A percentile compares a stretch with the other conserved stretches of the same genome.
Evolutionary conservation across 805 yeast species (phyloP).

Genomic region (Pichia cabralensis): DNA sequence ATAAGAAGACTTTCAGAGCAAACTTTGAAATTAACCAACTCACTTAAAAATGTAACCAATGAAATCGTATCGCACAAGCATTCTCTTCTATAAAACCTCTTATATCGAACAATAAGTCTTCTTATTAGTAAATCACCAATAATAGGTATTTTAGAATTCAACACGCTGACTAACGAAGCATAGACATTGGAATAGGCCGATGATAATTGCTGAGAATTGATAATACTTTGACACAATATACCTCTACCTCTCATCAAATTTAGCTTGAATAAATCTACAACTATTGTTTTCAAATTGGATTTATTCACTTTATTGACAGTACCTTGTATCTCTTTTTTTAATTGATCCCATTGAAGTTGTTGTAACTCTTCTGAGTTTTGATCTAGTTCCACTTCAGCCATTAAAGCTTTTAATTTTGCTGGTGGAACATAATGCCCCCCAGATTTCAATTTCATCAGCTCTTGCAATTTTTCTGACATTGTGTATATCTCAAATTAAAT

Average conservation of each 20-base stretch:
- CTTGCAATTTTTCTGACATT: conserved; percentile 23
- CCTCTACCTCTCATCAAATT: conserved; percentile 59
- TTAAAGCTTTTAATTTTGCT: conserved; percentile 35
- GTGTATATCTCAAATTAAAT: too few species aligned
- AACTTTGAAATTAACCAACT: conserved; percentile 57
- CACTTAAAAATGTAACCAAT: too few species aligned
- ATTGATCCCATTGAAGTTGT: conserved; percentile 44
- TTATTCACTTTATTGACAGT: conserved; percentile 36
- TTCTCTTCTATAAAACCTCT: conserved; percentile 38
- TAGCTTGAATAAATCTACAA: conserved; percentile 39
- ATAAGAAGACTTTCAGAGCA: conserved; percentile 41
- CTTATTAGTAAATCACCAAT: conserved; percentile 49
- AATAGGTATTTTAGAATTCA: conserved; percentile 61
- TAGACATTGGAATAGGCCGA: conserved; percentile 34
- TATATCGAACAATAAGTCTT: conserved; percentile 50
- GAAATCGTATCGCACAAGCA: too few species aligned
- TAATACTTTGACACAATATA: conserved; percentile 43
- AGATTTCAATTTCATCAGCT: conserved; percentile 28
- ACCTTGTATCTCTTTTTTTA: conserved; percentile 38
- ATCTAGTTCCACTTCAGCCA: conserved; percentile 18
- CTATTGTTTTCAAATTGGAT: conserved; percentile 38
- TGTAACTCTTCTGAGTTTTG: conserved; percentile 34
- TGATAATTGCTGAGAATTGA: conserved; percentile 41
- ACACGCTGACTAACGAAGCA: conserved; percentile 46
- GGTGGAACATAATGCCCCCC: conserved; percentile 48